A percentile compares a stretch with the other conserved stretches of the same genome.
These are phyloP conservation scores for Fusarium pseudoanthophilum DNA, from an alignment of 2,329 filamentous ascomycete species.

Conservation along the genomic window DNA sequence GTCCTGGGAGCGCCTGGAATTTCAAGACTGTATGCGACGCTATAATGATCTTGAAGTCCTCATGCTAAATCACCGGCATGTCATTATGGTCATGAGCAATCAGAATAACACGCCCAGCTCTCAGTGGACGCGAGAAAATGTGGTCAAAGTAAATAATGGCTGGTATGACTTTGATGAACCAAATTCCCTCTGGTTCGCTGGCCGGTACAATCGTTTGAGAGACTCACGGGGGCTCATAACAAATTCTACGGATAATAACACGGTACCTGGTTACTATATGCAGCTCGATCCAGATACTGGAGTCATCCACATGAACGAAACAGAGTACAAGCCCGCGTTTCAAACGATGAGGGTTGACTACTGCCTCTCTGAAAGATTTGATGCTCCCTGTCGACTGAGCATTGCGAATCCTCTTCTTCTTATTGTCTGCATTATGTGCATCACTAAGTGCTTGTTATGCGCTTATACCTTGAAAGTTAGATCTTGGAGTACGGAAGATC, in stretches of 20 bases:
- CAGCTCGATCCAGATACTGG: neutral
- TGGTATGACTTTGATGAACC: neutral
- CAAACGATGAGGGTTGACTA: neutral
- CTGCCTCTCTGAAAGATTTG: neutral
- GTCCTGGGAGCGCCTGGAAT: neutral
- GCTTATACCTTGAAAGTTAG: neutral
- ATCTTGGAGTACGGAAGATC: neutral
- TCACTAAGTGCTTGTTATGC: neutral
- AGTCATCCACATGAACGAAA: neutral
- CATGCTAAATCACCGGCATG: neutral
- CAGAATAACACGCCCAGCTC: neutral
- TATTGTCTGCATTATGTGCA: neutral
- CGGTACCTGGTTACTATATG: neutral
- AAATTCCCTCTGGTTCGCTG: neutral
- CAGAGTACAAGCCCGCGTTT: neutral
- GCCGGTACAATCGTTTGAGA: accelerated
- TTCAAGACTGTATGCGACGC: neutral
- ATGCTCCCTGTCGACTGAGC: neutral
- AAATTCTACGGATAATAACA: neutral
- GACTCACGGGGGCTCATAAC: neutral
- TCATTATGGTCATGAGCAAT: neutral
- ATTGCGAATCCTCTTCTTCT: neutral
- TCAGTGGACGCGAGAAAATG: neutral
- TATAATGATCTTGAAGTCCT: neutral
- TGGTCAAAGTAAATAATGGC: neutral